Evolutionary conservation across 2,329 filamentous ascomycete species (phyloP).

Genomic region (Aspergillus niger): DNA sequence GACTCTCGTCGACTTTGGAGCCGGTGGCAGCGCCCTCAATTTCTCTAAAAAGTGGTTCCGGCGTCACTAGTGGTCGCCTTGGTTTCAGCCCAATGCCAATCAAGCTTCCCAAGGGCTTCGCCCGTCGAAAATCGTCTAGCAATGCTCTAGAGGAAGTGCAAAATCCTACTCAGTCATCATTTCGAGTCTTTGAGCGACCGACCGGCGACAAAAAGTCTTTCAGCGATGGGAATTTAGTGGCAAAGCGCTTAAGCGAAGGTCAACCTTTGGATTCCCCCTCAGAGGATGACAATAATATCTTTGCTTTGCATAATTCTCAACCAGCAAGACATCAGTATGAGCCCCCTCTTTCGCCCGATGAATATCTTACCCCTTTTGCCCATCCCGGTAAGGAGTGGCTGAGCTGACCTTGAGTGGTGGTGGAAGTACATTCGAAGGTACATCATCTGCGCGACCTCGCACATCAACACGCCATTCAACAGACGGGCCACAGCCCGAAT

Average conservation of each 20-base stretch:
- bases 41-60: constrained; percentile 17
- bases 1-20: constrained; percentile 12
- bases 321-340: constrained; percentile 42
- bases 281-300: constrained; percentile 44
- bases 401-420: constrained; percentile 44
- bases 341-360: constrained; percentile 13
- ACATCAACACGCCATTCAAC: constrained; percentile 60
- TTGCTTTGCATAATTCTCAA: constrained; percentile 36
- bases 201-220: constrained; percentile 46
- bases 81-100: constrained; percentile 50
- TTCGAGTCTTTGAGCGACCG: constrained; percentile 57
- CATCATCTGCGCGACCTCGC: constrained; percentile 55
- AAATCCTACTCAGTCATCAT: constrained; percentile 48
- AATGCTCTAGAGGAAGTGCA: constrained; percentile 54
- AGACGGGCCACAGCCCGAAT: constrained; percentile 47
- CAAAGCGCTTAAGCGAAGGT: constrained; percentile 37
- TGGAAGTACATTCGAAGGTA: constrained; percentile 47
- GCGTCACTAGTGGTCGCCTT: constrained; percentile 17
- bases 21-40: constrained; percentile 16
- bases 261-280: constrained; percentile 38
- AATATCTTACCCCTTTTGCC: not conserved
- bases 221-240: constrained; percentile 41
- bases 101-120: constrained; percentile 57
- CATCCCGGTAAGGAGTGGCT: not conserved
- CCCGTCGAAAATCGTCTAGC: constrained; percentile 57